Percentiles rank a stretch among this genome's conserved stretches.
phyloP scores from a whole-genome alignment of 1,284 basidiomycete species.

The Puccinia horiana region DNA sequence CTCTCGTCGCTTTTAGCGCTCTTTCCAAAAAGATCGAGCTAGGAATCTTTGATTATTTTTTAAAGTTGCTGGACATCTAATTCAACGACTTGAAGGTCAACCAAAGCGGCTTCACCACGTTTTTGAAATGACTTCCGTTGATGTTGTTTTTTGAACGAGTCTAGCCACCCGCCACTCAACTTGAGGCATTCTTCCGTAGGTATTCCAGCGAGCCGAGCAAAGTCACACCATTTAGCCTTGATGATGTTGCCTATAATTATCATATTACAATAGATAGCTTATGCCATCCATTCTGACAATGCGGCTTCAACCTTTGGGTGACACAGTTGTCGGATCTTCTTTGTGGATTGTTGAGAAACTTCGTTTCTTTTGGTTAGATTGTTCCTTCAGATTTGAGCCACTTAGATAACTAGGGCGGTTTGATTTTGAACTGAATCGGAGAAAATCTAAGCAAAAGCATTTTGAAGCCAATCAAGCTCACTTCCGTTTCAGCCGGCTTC shows the following conservation, averaged over 20 bases:
- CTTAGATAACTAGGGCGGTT: conserved; percentile 26
- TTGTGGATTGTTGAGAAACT: not conserved
- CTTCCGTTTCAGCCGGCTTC: too few species aligned
- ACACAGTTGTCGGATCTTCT: not conserved
- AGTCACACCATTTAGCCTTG: conserved; percentile 34
- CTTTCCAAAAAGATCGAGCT: too few species aligned
- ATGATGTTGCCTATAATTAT: not conserved
- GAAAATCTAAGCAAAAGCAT: too few species aligned
- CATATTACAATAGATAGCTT: not conserved
- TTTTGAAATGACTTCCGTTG: not conserved
- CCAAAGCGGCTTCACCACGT: conserved; percentile 18
- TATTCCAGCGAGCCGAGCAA: conserved; percentile 24
- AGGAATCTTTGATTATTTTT: not conserved
- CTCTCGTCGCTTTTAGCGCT: too few species aligned
- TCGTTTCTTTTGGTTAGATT: not conserved
- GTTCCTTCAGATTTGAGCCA: conserved; percentile 30
- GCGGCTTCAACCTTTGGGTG: conserved; percentile 5
- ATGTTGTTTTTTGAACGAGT: conserved; percentile 21
- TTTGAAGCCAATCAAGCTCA: too few species aligned
- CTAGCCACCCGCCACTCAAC: conserved; percentile 12
- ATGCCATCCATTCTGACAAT: not conserved
- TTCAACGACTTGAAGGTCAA: not conserved
- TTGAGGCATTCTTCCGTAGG: conserved; percentile 14
- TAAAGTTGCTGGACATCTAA: not conserved
- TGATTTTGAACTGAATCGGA: conserved; percentile 22